Conservation (phyloP, 108 stramenopile genomes). For the Cyclotella atomus region DNA sequence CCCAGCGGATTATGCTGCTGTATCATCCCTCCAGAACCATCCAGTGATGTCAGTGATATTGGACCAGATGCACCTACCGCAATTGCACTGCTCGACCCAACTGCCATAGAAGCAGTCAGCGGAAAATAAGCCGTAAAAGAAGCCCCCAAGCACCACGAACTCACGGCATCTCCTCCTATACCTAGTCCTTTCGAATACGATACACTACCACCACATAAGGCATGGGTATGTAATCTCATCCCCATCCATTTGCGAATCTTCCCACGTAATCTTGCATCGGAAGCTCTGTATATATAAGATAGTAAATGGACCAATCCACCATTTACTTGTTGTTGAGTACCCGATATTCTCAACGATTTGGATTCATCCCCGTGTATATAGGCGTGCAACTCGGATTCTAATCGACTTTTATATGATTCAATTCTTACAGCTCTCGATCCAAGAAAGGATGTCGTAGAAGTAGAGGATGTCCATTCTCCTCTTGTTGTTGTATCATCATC, state of each 20-base stretch:
- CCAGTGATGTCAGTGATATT: slow-evolving; percentile 26
- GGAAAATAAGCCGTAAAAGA: slow-evolving; percentile 44
- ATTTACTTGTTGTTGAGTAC: neutral
- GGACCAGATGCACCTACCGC: slow-evolving; percentile 13
- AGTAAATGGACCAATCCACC: slow-evolving; percentile 29
- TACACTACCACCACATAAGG: slow-evolving; percentile 23
- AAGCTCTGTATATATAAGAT: slow-evolving; percentile 24
- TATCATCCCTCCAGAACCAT: slow-evolving; percentile 8
- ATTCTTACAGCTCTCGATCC: slow-evolving; percentile 23
- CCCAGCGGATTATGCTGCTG: slow-evolving; percentile 36
- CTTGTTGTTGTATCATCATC: neutral
- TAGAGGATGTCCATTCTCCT: slow-evolving; percentile 12
- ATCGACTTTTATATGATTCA: slow-evolving; percentile 14
- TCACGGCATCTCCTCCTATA: neutral
- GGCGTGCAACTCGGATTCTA: slow-evolving; percentile 32
- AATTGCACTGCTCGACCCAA: neutral
- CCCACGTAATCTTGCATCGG: slow-evolving; percentile 33
- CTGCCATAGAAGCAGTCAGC: slow-evolving; percentile 10
- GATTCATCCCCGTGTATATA: slow-evolving; percentile 17
- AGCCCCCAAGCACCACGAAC: slow-evolving; percentile 24
- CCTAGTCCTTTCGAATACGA: slow-evolving; percentile 17
- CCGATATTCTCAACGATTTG: neutral
- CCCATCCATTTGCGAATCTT: slow-evolving; percentile 43
- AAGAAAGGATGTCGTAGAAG: slow-evolving; percentile 15
- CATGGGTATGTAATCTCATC: slow-evolving; percentile 21